These are phyloP conservation scores for Trichophyton rubrum DNA, from an alignment of 2,329 filamentous ascomycete species.

Conservation along the genomic window DNA sequence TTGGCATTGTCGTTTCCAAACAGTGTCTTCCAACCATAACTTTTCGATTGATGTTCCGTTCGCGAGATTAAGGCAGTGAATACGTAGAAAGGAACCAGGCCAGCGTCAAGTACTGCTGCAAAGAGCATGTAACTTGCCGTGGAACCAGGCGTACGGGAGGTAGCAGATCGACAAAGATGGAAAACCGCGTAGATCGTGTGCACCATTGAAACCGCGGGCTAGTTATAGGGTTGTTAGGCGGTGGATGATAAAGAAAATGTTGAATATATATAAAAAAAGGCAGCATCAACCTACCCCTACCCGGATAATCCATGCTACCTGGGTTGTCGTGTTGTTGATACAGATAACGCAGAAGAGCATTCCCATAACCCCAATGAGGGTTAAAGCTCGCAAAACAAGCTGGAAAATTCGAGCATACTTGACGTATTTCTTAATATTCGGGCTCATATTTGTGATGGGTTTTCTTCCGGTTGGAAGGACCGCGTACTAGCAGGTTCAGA, in stretches of 20 bases:
- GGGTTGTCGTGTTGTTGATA: constrained; percentile 52
- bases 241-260: not conserved
- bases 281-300: constrained; percentile 49
- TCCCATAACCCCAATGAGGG: constrained; percentile 57
- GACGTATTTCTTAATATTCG: constrained; percentile 57
- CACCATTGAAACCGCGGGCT: constrained; percentile 65
- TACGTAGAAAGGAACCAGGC: constrained; percentile 50
- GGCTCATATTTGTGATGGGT: constrained; percentile 54
- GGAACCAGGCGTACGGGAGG: constrained; percentile 60
- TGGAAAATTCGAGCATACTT: constrained; percentile 57
- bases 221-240: constrained; percentile 6
- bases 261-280: not conserved
- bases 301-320: constrained; percentile 62
- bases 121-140: constrained; percentile 86
- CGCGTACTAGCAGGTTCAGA: constrained; percentile 23
- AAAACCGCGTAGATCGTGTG: constrained; percentile 68
- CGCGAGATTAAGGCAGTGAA: constrained; percentile 46
- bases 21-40: constrained; percentile 54
- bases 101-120: constrained; percentile 58
- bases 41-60: constrained; percentile 35
- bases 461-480: constrained; percentile 51
- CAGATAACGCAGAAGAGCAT: constrained; percentile 65
- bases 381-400: constrained; percentile 52
- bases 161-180: constrained; percentile 60
- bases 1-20: constrained; percentile 45